Base-by-base conservation (phyloP, 164 flowering plant genomes). In the Berberis thunbergii region DNA sequence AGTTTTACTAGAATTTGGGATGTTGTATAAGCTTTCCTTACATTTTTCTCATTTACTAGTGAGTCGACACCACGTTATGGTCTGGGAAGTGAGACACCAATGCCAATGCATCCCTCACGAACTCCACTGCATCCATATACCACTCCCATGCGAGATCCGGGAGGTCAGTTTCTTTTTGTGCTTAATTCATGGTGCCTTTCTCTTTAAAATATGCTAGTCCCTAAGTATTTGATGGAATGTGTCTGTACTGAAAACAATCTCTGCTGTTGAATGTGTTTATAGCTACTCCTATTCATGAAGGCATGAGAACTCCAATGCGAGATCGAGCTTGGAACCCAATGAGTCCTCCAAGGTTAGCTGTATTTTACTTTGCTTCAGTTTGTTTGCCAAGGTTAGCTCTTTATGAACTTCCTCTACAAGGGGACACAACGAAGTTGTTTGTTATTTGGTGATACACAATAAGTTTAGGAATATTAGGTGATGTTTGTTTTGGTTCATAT, bases 251-350 rank as follows among this genome's bases (percentile, higher is more conserved):
- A 38, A 2, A 58, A 58, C 41, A 1, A n/a, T 59, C 39, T 2
- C 7, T 7, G 42, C 12, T 66, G 49, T 49, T 69, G 41, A 26
- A 43, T 54, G 55, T 59, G 61, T 60, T 4, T 75, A 54, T 81
- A 88, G 97, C 94, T 42, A 93, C 98, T 43, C 98, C 97, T 26
- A 82, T 85, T 75, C 98, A 93, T 73, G 94, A 90, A 79, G 98
- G 97, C 50, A 94, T 94, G 97, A 81, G 97, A 59, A 91, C 99
- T 42, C 99, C 99, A 4, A 94, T 87, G 97, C 96, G 97, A 44
- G 97, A 94, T 67, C 78, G 99, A 41, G 97, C 99, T 40, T 94
- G 99, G 99, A 91, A 89, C 76, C 97, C 97, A 42, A 87, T 87
- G 95, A 91, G 95, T 81, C 99, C 99, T 41, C 77, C 90, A 48